phyloP scores from a whole-genome alignment of 2,329 filamentous ascomycete genomes.

The Scedosporium minutisporum region DNA sequence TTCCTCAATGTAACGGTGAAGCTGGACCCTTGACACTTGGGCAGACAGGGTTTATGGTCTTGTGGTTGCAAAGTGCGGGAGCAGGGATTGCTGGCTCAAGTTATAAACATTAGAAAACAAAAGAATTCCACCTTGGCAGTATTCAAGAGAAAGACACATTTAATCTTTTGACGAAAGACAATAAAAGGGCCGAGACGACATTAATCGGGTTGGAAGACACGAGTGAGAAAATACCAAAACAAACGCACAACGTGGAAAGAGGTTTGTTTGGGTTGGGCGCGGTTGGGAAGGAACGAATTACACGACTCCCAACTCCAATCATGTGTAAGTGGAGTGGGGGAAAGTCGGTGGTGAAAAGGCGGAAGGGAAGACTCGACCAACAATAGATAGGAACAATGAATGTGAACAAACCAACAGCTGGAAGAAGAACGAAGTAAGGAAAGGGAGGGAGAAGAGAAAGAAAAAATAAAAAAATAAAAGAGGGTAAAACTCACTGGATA shows the following conservation, averaged over 20 bases:
- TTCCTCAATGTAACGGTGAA: too few relatives aligned
- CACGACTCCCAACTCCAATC: background rate
- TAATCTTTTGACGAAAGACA: too few relatives aligned
- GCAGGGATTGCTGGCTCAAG: too few relatives aligned
- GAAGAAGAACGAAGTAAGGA: background rate
- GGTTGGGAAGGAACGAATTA: background rate
- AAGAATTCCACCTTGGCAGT: too few relatives aligned
- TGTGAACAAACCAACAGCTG: background rate
- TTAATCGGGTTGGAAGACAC: background rate
- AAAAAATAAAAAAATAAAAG: background rate
- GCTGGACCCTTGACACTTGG: too few relatives aligned
- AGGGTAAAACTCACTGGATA: background rate
- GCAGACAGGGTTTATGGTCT: too few relatives aligned
- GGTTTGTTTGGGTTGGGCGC: slow-evolving; percentile 1
- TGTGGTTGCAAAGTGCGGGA: too few relatives aligned
- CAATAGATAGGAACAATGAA: background rate
- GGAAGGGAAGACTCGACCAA: background rate
- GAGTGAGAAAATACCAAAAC: background rate
- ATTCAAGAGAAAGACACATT: too few relatives aligned
- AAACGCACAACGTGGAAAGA: background rate
- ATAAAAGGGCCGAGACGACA: too few relatives aligned
- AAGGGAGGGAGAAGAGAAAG: background rate
- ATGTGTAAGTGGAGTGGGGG: background rate
- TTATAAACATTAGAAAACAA: too few relatives aligned
- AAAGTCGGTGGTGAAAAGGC: background rate